Evolutionary conservation across 352 stramenopile genomes (phyloP).

Genomic region (Globisporangium megalacanthum): DNA sequence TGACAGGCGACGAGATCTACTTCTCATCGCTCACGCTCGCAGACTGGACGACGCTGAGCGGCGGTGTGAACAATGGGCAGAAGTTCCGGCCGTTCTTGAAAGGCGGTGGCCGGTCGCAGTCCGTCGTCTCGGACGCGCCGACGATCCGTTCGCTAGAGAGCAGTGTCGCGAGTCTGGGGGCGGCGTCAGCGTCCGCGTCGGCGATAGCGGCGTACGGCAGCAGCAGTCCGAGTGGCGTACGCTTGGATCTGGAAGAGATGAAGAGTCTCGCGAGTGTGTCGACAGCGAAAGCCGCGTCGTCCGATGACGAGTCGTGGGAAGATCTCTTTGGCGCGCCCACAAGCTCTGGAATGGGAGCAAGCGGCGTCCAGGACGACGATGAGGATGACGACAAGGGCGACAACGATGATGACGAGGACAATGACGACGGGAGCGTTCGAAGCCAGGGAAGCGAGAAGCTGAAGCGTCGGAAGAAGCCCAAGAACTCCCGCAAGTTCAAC

Average conservation of each 20-base stretch:
- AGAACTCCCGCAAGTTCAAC: conserved; percentile 67
- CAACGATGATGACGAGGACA: conserved; percentile 10
- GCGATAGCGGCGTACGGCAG: conserved; percentile 15
- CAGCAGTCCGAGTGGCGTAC: conserved; percentile 14
- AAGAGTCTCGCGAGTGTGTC: conserved; percentile 54
- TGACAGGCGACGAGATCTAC: conserved; percentile 33
- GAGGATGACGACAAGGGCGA: conserved; percentile 1
- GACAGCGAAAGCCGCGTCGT: conserved; percentile 18
- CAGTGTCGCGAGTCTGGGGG: conserved; percentile 18
- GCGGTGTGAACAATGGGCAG: conserved; percentile 14
- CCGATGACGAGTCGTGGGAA: conserved; percentile 58
- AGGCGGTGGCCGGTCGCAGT: conserved; percentile 14
- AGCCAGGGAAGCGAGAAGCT: conserved; percentile 22
- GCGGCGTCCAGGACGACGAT: background rate
- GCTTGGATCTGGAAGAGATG: conserved; percentile 53
- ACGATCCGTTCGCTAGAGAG: conserved; percentile 20
- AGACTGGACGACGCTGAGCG: conserved; percentile 50
- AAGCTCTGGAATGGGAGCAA: conserved; percentile 7
- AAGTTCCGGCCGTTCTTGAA: conserved; percentile 27
- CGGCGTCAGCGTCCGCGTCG: conserved; percentile 10
- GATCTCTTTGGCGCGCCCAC: conserved; percentile 51
- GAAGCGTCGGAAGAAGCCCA: conserved; percentile 49
- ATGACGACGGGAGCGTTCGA: background rate
- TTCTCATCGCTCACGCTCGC: conserved; percentile 58
- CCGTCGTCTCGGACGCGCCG: conserved; percentile 13